Base-by-base conservation (phyloP, 805 yeast genomes). In the Ogataea pini region DNA sequence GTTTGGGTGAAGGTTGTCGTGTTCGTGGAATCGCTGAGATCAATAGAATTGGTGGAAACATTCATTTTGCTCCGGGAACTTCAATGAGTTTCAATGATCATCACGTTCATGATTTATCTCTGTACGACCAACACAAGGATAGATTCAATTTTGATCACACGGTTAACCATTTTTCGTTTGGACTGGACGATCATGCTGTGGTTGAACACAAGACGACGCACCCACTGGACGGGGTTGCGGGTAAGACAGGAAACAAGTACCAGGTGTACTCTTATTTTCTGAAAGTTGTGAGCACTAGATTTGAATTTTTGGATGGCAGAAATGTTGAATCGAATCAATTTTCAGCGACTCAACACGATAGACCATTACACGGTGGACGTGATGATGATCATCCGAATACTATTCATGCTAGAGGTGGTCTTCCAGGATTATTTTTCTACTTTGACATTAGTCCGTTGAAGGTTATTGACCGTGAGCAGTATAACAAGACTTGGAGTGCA, bases 31-130 rank as follows among this genome's bases (percentile, higher is more conserved):
- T 78, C 18, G 85, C 95, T 6, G 72, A 80, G 57, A 80, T 94
- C 61, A 88, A 88, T 68, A 81, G 96, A 69, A 86, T 94, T 37
- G 83, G 86, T 18, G 99, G 99, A 41, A 86, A 89, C 61, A 70
- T 94, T 54, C 98, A 94, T 71, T 90, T 94, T 75, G 97, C 97
- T 1, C 98, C 99, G 3, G 99, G 99, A 34, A 82, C 86, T 20
- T 82, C 95, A 1, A 76, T 74, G 59, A 78, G 83, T 33, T 66
- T 69, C 48, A 67, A 70, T 8, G 81, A 80, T 14, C 76, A 77
- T 43, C 99, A 94, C 65, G 75, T 80, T 50, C 99, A 94, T 70
- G 99, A 94, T 63, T 68, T 86, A 46, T 85, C 96, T 7, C 73
- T 89, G 45, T 94, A 79, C 69, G 70, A 72, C 25, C 73, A 80